Evolutionary conservation across 345 rosid species (phyloP).

Genomic region (Hibiscus mutabilis): DNA sequence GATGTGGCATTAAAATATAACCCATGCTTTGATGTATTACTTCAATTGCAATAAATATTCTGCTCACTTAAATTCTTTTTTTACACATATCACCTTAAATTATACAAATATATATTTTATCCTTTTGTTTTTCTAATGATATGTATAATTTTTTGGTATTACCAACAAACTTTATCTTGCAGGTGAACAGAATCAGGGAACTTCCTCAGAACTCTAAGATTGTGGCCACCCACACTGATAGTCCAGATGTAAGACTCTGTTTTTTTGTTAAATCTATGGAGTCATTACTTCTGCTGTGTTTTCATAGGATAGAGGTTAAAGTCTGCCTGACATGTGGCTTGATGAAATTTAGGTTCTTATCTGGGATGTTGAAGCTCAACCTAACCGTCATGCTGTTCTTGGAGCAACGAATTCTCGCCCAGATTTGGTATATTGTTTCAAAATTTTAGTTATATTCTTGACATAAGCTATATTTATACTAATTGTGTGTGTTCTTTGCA

Average conservation of each 20-base stretch:
- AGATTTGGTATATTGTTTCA: no score
- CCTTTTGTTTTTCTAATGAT: background rate
- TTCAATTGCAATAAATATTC: background rate
- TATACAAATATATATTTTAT: background rate
- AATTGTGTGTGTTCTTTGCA: no score
- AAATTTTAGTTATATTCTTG: no score
- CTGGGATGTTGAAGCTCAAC: slow-evolving; percentile 99
- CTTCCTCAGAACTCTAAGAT: slow-evolving; percentile 89
- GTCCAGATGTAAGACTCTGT: slow-evolving; percentile 71
- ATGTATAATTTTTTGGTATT: background rate
- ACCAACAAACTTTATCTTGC: slow-evolving; percentile 11
- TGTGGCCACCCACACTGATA: slow-evolving; percentile 98
- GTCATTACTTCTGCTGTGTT: no score
- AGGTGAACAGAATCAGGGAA: slow-evolving; percentile 99
- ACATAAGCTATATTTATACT: no score
- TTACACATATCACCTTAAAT: background rate
- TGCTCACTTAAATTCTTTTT: background rate
- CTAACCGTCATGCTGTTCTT: slow-evolving; percentile 95
- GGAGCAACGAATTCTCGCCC: slow-evolving; percentile 93
- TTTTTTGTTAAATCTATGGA: background rate
- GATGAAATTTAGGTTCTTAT: slow-evolving; percentile 66
- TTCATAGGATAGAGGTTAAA: no score
- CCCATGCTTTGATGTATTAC: background rate
- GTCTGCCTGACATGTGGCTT: background rate
- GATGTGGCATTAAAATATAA: background rate